Evolutionary conservation across 2,329 filamentous ascomycete genomes (phyloP), one percentile per base, ranked within the genome.

Genomic region (Stagonosporopsis tanaceti): DNA sequence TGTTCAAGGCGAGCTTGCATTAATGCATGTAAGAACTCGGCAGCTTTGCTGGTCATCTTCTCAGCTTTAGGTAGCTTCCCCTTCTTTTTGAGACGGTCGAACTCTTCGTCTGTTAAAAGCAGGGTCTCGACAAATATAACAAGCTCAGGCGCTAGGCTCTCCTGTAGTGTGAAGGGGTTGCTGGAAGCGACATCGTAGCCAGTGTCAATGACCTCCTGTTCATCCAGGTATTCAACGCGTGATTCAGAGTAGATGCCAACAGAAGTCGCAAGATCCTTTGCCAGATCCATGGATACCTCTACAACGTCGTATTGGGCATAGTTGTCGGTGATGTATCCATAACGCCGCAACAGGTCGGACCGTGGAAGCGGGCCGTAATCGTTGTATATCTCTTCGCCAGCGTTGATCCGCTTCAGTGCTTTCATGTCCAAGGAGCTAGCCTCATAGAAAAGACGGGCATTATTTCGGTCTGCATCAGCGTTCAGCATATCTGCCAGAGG

Each of bases 401-500:
- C 83, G 24, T 76, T 78, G 67, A 97, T 92, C 1, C 84, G 78
- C 40, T 87, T 85, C 57, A 93, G 81, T 0, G 90, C 82, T 24
- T 87, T 89, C 75, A 95, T 94, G 2, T 88, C 87, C 8, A 96
- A 80, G 11, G 72, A 77, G 42, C 80, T 77, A 54, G 84, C 79
- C 62, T 87, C 84, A 71, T 89, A 85, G 68, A 85, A 87, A 0
- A 89, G 80, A 41, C 85, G 84, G 20, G 86, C 84, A 65, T 97
- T 96, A 75, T 95, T 95, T 63, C 80, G 79, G 61, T 92, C 87
- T 4, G 90, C 92, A 73, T 97, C 91, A 0, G 93, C 92, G 68
- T 96, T 97, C 30, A 97, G 82, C 70, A 96, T 88, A 72, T 97
- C 93, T 1, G 93, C 93, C 80, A 97, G 85, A 1, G 93, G 92